Base-by-base conservation (phyloP, 805 yeast genomes). In the Brettanomyces nanus region DNA sequence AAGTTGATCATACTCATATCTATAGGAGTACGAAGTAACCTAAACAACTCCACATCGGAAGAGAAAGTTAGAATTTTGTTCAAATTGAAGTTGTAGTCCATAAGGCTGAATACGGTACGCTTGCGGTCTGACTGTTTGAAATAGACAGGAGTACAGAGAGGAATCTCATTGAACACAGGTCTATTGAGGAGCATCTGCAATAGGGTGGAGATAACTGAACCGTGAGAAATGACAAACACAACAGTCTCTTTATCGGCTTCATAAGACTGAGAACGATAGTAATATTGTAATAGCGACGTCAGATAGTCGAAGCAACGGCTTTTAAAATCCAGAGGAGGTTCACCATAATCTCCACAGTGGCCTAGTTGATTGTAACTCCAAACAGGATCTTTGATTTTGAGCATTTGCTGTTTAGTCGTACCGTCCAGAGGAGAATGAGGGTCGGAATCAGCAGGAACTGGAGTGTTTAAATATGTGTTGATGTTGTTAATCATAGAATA, bases 341-440 rank as follows among this genome's bases (percentile, higher is more conserved):
- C 73, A 14, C 65, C 67, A 40, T 63, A 67, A 9, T 62, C 65
- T 14, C 73, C 72, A 26, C 70, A 63, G 22, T 58, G 59, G 2
- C 73, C 71, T 35, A 63, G 48, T 30, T 50, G 47, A 39, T 63
- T 61, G 32, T 60, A 59, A 29, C 49, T 49, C 57, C 68, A 54
- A 17, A 53, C 44, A 25, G 52, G 45, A 33, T 56, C 62, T 28
- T 59, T 58, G 2, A 44, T 36, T 11, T 29, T 25, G 21, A 42
- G 37, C 14, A 58, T 40, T 17, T 38, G 41, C 4, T 35, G 26
- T 28, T 52, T 45, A 1, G 60, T 46, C 6, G 32, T 23, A 13
- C 18, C n/a, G 11, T 45, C 45, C 6, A 60, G 48, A 7, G 20
- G 18, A 17, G 19, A 19, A 17, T 20, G 15, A 31, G 42, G 39